Evolutionary conservation across 495 filamentous ascomycete genomes (phyloP).

Genomic region (Bacidia gigantensis): DNA sequence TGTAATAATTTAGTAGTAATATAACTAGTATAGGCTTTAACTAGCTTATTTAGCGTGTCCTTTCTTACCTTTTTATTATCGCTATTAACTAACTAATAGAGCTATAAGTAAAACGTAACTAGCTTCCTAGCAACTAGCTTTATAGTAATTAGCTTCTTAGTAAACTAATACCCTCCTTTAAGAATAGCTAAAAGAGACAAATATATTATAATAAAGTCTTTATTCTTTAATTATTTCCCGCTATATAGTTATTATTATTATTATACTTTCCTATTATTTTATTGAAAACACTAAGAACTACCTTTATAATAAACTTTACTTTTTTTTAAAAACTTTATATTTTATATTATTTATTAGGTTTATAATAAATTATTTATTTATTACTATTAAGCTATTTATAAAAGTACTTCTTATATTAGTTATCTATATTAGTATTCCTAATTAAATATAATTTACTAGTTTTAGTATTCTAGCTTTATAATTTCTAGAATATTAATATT

Average conservation of each 20-base stretch:
- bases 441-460: background rate
- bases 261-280: background rate
- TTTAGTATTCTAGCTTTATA: background rate
- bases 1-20: no score
- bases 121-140: no score
- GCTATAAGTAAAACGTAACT: no score
- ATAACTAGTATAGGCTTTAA: no score
- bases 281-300: background rate
- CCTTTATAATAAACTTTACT: background rate
- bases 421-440: background rate
- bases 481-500: slow-evolving; percentile 1
- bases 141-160: no score
- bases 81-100: no score
- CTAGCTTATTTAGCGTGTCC: no score
- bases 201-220: background rate
- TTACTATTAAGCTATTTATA: background rate
- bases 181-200: background rate
- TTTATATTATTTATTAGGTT: background rate
- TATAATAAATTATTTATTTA: background rate
- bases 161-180: background rate
- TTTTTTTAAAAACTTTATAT: slow-evolving; percentile 1
- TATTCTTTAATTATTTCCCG: no score
- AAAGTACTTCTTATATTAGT: background rate
- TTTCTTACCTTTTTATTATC: no score
- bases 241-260: background rate